Evolutionary conservation across 1,284 basidiomycete species (phyloP).

Genomic region (Melampsora medusae): DNA sequence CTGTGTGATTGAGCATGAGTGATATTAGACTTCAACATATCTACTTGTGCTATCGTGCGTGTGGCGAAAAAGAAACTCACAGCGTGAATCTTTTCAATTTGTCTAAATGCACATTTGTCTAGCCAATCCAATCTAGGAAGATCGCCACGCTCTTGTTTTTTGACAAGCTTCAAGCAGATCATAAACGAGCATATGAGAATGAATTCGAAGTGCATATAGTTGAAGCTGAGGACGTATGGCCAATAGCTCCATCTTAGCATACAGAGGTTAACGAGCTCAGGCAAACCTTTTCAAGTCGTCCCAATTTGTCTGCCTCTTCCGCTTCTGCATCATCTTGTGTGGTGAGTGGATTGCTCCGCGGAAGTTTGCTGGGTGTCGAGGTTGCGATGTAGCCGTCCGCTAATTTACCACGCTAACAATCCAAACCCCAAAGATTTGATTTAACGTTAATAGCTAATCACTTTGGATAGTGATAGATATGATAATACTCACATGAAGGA

Average conservation of each 20-base stretch:
- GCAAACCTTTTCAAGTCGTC: conserved; percentile 80
- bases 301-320: conserved; percentile 80
- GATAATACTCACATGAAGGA: conserved; percentile 57
- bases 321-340: conserved; percentile 56
- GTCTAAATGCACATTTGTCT: conserved; percentile 84
- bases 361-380: conserved; percentile 27
- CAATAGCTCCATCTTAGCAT: neutral
- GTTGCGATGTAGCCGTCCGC: conserved; percentile 46
- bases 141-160: conserved; percentile 92
- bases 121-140: conserved; percentile 93
- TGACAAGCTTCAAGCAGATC: conserved; percentile 67
- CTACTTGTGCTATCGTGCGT: neutral
- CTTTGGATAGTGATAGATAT: neutral
- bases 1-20: conserved; percentile 13
- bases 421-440: conserved; percentile 72
- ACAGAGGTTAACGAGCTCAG: neutral
- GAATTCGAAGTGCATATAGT: neutral
- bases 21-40: neutral
- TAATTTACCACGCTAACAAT: conserved; percentile 29
- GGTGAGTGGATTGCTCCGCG: neutral
- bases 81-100: conserved; percentile 87
- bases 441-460: conserved; percentile 76
- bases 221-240: neutral
- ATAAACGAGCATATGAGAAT: conserved; percentile 29
- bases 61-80: conserved; percentile 58